Evolutionary conservation across 176 grass and related monocot species (phyloP).

Genomic region (Aegilops bicornis): DNA sequence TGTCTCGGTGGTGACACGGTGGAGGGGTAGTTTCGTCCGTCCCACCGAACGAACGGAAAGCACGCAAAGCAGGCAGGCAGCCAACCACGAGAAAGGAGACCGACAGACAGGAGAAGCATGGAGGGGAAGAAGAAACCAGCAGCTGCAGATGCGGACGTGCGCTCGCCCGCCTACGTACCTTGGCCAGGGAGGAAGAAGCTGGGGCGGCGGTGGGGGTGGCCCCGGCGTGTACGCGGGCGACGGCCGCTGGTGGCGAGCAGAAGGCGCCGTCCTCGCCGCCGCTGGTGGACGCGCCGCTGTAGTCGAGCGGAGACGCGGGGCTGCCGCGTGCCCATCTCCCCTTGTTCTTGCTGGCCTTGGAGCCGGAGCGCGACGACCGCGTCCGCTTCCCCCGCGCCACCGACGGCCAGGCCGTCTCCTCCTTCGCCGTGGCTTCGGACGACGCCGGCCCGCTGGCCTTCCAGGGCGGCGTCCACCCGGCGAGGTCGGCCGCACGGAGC

Average conservation of each 20-base stretch:
- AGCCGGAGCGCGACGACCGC: slow-evolving; percentile 20
- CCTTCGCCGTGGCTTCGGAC: not conserved
- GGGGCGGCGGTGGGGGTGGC: not conserved
- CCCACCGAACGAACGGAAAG: not conserved
- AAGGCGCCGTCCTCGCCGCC: slow-evolving; percentile 57
- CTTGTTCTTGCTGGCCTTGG: not conserved
- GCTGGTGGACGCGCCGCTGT: slow-evolving; percentile 60
- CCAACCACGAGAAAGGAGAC: not conserved
- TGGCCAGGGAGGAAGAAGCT: not conserved
- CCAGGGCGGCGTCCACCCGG: slow-evolving; percentile 45
- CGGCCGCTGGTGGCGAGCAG: not conserved
- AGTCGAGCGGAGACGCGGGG: slow-evolving; percentile 59
- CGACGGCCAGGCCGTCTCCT: slow-evolving; percentile 17
- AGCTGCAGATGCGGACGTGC: not conserved
- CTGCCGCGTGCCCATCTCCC: slow-evolving; percentile 31
- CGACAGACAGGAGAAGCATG: too few relatives aligned
- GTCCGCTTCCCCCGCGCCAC: slow-evolving; percentile 46
- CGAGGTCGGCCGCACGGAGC: slow-evolving; percentile 34
- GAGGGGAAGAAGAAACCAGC: not conserved
- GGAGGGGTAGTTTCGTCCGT: slow-evolving; percentile 32
- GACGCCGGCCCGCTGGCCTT: too few relatives aligned
- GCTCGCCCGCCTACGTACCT: slow-evolving; percentile 4
- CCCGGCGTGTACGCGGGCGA: not conserved
- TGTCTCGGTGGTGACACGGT: slow-evolving; percentile 14
- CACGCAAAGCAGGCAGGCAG: not conserved